Base-by-base conservation (phyloP, 345 rosid genomes). In the Hevea brasiliensis region DNA sequence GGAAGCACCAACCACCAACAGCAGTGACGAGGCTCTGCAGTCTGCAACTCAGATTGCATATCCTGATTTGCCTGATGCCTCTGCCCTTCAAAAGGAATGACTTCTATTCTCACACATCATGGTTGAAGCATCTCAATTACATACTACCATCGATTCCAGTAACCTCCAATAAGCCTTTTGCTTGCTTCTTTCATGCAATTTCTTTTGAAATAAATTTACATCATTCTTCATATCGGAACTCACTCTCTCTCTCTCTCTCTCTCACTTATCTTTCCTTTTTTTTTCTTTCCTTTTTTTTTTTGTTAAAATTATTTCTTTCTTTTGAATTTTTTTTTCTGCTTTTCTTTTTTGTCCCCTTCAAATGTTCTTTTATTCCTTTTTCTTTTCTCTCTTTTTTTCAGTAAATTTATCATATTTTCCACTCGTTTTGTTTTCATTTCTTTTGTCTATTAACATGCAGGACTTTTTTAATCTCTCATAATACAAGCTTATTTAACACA, bases 1-100 rank as follows among this genome's bases (percentile, higher is more conserved):
- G 23, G 81, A 72, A 70, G 78, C 80, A 68, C 77, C 84, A 78
- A 72, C 73, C 81, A 80, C 72, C 77, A 72, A 70, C 86, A 83
- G 72, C 82, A 73, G 74, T 73, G 81, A 68, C 50, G 81, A 80
- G 72, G 76, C 86, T 81, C 80, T 70, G 86, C 80, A 50, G 76
- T 81, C 81, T 72, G 85, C 80, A 50, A 75, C 70, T 77, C 74
- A 80, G 76, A 72, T 76, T 61, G 80, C 80, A 80, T 67, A 32
- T n/a, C 71, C 69, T 41, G 68, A 74, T 57, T 73, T 77, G 80
- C n/a, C n/a, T n/a, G n/a, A n/a, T n/a, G n/a, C 78, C 73, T 73
- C 65, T 48, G 74, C 76, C 81, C 85, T 73, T 80, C 74, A 64
- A 58, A 79, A 69, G 61, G 56, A 54, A 72, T 67, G 61, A 59